Evolutionary conservation across 805 yeast genomes (phyloP).

Genomic region (Pichia ethanolica): DNA sequence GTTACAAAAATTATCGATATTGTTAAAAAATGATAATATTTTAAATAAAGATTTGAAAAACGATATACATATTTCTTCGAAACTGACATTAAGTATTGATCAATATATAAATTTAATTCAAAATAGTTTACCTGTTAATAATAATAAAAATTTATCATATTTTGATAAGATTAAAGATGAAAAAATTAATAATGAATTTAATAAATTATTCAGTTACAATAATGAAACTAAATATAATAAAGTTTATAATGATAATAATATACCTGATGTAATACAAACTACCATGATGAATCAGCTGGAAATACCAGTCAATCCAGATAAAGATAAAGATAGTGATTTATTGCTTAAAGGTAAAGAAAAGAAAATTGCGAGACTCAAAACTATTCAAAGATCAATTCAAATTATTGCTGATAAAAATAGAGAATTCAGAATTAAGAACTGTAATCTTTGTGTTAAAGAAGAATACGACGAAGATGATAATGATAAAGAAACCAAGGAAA

Average conservation of each 20-base stretch:
- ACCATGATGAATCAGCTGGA: conserved; percentile 24
- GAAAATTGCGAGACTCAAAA: neutral
- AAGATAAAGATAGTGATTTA: neutral
- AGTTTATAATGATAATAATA: conserved; percentile 12
- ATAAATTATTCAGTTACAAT: conserved; percentile 2
- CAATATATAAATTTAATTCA: conserved; percentile 1
- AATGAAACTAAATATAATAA: neutral
- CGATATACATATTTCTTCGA: neutral
- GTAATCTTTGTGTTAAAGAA: no score
- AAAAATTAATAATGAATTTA: conserved; percentile 1
- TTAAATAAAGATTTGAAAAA: neutral
- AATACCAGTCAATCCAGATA: conserved; percentile 11
- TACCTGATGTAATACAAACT: conserved; percentile 22
- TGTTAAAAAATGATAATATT: neutral
- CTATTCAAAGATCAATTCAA: neutral
- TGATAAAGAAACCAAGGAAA: neutral
- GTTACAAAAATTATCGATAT: neutral
- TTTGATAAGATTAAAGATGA: conserved; percentile 4
- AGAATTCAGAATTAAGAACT: neutral
- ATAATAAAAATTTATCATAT: neutral
- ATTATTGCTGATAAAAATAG: neutral
- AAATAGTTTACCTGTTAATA: neutral
- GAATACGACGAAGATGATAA: neutral
- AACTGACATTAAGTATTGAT: neutral
- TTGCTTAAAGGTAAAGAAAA: neutral